Base-by-base conservation (phyloP, 2,329 filamentous ascomycete genomes). In the Colletotrichum godetiae region DNA sequence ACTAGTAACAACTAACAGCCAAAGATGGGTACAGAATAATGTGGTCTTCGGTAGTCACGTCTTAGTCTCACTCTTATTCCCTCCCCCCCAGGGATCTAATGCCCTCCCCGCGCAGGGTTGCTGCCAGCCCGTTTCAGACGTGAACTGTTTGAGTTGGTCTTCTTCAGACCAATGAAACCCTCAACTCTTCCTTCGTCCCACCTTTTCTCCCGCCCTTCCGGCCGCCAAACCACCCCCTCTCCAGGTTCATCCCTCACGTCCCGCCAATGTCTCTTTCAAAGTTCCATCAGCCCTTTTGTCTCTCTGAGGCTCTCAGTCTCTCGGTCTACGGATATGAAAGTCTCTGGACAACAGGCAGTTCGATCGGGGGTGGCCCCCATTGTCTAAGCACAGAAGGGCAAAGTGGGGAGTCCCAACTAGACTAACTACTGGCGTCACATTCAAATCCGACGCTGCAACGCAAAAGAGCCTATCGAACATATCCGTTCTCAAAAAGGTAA, bases 121-220 rank as follows among this genome's bases (percentile, higher is more conserved):
- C 22, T 65, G 67, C 70, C 67, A 66, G 56, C 29, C 60, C 27
- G 55, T 66, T 60, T 42, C 70, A 70, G 70, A 73, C 67, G 53
- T 66, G 70, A 55, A 73, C 60, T 68, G 70, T 73, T 70, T 73
- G 70, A 69, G 67, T 61, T 49, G 56, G 49, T 60, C 35, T 60
- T 57, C 42, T 60, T 64, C 66, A 73, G 67, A n/a, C 70, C 70
- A 73, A 70, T 73, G 67, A 73, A 61, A 65, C 60, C 66, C 60
- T 22, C 35, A 29, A 56, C 33, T 49, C 24, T 55, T 60, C 52
- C 55, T 29, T 69, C 67, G 67, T 73, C 70, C 70, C 70, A 61
- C 67, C 56, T 60, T 49, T 49, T 73, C 31, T 35, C 24, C 42
- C 31, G 59, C 67, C 66, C 35, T 60, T 65, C 33, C 19, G 37